These are phyloP conservation scores for Phaeosphaeriaceae sp. DNA, from an alignment of 2,329 filamentous ascomycete genomes.

Conservation along the genomic window DNA sequence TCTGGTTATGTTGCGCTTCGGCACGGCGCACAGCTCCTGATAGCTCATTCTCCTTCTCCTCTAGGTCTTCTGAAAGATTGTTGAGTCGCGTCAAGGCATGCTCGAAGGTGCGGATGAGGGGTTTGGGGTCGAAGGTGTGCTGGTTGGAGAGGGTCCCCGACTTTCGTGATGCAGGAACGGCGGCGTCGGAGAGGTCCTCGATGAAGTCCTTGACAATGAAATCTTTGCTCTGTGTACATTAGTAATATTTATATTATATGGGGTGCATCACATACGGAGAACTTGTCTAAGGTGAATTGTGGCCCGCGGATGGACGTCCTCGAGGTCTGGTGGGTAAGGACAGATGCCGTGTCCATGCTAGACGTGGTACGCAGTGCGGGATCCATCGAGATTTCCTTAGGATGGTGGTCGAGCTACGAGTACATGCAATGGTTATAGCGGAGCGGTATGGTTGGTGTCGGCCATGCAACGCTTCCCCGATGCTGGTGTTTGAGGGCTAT, in stretches of 20 bases:
- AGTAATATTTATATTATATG: constrained; percentile 6
- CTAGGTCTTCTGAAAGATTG: constrained; percentile 79
- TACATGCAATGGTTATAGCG: constrained; percentile 9
- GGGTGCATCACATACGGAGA: constrained; percentile 48
- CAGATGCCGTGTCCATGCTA: constrained; percentile 51
- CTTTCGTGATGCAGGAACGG: constrained; percentile 78
- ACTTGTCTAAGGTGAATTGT: constrained; percentile 84
- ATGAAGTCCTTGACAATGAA: constrained; percentile 99
- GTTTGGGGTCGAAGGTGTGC: constrained; percentile 86
- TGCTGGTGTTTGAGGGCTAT: constrained; percentile 19
- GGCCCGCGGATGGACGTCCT: constrained; percentile 56
- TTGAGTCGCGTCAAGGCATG: constrained; percentile 73
- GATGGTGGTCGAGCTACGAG: neutral
- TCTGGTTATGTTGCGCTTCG: constrained; percentile 90
- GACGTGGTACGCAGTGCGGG: constrained; percentile 20
- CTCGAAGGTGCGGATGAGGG: constrained; percentile 94
- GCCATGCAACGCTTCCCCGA: constrained; percentile 20
- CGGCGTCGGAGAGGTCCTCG: constrained; percentile 86
- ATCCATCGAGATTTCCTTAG: neutral
- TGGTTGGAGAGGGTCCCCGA: constrained; percentile 64
- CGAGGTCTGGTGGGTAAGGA: constrained; percentile 50
- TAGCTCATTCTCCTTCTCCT: constrained; percentile 88
- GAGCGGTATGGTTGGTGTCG: constrained; percentile 15
- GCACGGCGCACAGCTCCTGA: constrained; percentile 88
- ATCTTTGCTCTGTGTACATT: constrained; percentile 61